Percentiles rank a stretch among this genome's conserved stretches.
Evolutionary conservation across 768 basidiomycete species (phyloP).

Genomic region (Russula vinacea): DNA sequence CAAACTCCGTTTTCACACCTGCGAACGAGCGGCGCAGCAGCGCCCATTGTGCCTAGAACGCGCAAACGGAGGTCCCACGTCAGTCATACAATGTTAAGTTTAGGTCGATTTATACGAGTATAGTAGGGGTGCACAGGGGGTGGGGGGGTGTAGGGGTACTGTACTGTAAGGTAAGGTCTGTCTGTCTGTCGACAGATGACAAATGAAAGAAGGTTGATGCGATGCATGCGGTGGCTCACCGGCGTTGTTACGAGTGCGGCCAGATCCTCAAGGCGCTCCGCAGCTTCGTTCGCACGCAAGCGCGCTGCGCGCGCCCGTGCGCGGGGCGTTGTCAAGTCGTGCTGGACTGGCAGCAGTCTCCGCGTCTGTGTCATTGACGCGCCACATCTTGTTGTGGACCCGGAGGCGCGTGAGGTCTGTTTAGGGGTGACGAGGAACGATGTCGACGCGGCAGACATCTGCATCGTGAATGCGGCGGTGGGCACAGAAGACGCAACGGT

Average conservation of each 20-base stretch:
- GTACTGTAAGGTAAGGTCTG: no score
- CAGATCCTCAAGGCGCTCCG: conserved; percentile 20
- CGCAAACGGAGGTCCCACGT: background rate
- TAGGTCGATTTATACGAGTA: background rate
- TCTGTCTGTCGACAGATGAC: background rate
- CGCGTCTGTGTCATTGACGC: conserved; percentile 3
- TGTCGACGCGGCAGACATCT: background rate
- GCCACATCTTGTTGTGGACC: background rate
- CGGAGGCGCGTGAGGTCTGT: background rate
- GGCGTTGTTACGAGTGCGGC: conserved; percentile 25
- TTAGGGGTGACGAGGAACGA: conserved; percentile 9
- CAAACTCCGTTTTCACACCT: conserved; percentile 58
- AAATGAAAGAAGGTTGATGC: background rate
- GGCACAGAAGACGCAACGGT: background rate
- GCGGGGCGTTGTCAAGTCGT: conserved; percentile 22
- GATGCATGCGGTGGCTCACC: background rate
- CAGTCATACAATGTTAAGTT: no score
- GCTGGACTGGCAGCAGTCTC: conserved; percentile 4
- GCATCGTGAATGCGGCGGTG: background rate
- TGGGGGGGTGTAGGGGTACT: background rate
- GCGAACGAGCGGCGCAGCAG: conserved; percentile 44
- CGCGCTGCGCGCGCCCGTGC: conserved; percentile 19
- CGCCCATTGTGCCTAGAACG: conserved; percentile 35
- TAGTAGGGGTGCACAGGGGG: background rate
- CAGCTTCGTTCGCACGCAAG: conserved; percentile 21